Percentiles rank a stretch among this genome's conserved stretches.
Evolutionary conservation across 306 rosid genomes (phyloP).

Genomic region (Begonia peltatifolia): DNA sequence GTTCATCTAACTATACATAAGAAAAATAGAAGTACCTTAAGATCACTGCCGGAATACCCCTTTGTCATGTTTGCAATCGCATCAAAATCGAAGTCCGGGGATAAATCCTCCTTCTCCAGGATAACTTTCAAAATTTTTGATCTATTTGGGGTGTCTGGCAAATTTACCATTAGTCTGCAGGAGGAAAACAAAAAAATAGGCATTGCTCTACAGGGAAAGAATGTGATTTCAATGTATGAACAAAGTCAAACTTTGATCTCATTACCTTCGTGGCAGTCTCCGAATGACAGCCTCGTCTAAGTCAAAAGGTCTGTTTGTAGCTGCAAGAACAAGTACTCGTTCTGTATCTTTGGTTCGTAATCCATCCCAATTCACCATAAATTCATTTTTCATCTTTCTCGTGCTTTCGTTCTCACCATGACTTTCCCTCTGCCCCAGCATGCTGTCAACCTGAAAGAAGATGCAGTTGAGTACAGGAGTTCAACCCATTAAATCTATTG

Average conservation of each 20-base stretch:
- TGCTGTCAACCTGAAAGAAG: slow-evolving; percentile 75
- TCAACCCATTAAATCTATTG: not conserved
- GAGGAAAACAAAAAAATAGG: slow-evolving; percentile 1
- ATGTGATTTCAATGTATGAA: not conserved
- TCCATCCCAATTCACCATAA: slow-evolving; percentile 99
- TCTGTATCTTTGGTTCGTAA: slow-evolving; percentile 95
- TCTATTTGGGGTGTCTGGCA: slow-evolving; percentile 91
- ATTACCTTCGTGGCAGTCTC: slow-evolving; percentile 92
- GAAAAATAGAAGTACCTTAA: slow-evolving; percentile 33
- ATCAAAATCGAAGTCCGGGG: slow-evolving; percentile 59
- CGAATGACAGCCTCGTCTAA: slow-evolving; percentile 99
- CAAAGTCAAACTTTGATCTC: not conserved
- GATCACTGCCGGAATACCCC: slow-evolving; percentile 98
- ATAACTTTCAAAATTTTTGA: slow-evolving; percentile 83
- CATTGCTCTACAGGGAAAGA: not conserved
- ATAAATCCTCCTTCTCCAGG: slow-evolving; percentile 85
- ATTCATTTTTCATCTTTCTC: slow-evolving; percentile 99
- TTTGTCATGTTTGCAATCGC: slow-evolving; percentile 89
- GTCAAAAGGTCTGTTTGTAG: slow-evolving; percentile 96
- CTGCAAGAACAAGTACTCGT: slow-evolving; percentile 94
- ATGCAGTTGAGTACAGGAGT: not conserved
- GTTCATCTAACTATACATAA: no score
- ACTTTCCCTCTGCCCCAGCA: slow-evolving; percentile 97
- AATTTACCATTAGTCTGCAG: slow-evolving; percentile 92
- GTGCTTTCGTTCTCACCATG: slow-evolving; percentile 98